Percentiles rank a stretch among this genome's conserved stretches.
phyloP scores from a whole-genome alignment of 1,284 basidiomycete species.

The Fomitopsis pinicola region DNA sequence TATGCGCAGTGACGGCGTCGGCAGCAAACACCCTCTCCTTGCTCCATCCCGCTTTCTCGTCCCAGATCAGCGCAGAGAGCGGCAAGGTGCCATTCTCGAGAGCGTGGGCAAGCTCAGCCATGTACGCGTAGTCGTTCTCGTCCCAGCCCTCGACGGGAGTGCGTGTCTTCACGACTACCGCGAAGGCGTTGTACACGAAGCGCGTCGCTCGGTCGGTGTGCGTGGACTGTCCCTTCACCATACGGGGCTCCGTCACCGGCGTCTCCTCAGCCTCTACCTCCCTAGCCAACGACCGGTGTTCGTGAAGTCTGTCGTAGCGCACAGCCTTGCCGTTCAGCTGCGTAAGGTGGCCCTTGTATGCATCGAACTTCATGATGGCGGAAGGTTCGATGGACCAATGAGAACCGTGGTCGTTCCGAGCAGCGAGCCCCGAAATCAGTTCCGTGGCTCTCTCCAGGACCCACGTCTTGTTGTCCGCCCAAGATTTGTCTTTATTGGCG shows the following conservation, averaged over 20 bases:
- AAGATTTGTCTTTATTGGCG: neutral
- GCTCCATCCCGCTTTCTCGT: neutral
- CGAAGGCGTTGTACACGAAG: neutral
- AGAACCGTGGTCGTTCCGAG: neutral
- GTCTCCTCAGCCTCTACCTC: no score
- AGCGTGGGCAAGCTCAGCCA: neutral
- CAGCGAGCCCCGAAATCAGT: neutral
- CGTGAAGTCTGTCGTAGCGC: neutral
- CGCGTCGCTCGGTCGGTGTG: neutral
- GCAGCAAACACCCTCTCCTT: neutral
- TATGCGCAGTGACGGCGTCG: neutral
- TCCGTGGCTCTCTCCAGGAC: neutral
- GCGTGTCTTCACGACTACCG: neutral
- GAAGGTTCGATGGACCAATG: neutral
- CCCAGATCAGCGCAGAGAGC: neutral
- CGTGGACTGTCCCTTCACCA: neutral
- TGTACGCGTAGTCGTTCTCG: neutral
- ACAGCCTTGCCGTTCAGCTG: neutral
- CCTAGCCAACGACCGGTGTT: no score
- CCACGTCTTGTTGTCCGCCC: neutral
- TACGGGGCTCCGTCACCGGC: neutral
- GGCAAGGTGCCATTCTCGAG: neutral
- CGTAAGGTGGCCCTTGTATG: neutral
- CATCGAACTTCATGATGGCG: neutral
- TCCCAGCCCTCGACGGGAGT: neutral